Conservation (phyloP, 805 yeast genomes). For the Metschnikowia kofuensis region DNA sequence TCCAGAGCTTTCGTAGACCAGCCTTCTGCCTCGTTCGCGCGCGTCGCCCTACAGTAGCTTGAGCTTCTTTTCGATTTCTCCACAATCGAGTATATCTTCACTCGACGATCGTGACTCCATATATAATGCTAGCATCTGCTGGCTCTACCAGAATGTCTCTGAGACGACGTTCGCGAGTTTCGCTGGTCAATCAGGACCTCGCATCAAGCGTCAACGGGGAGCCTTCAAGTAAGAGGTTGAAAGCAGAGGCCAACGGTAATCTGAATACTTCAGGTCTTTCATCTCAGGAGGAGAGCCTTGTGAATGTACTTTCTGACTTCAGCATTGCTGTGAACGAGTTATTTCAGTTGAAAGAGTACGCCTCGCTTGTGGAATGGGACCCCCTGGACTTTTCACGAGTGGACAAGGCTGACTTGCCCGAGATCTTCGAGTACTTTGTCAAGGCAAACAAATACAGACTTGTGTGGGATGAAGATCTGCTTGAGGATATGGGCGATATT, state of each 20-base stretch:
- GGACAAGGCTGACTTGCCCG: constrained; percentile 28
- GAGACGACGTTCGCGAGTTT: constrained; percentile 5
- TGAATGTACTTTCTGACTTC: constrained; percentile 44
- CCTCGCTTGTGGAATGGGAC: constrained; percentile 60
- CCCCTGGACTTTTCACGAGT: constrained; percentile 42
- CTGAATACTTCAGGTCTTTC: neutral
- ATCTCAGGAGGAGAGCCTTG: constrained; percentile 15
- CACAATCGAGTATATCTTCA: neutral
- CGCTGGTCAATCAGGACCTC: neutral
- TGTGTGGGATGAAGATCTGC: constrained; percentile 31
- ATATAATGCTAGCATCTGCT: constrained; percentile 9
- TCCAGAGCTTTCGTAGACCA: neutral
- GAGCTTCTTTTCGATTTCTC: neutral
- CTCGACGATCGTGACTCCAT: neutral
- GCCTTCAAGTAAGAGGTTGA: constrained; percentile 6
- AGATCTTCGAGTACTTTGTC: constrained; percentile 30
- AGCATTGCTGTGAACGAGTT: constrained; percentile 55
- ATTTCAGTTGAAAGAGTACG: constrained; percentile 60
- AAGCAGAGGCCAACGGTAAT: constrained; percentile 4
- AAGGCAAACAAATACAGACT: constrained; percentile 26
- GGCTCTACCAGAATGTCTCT: constrained; percentile 1
- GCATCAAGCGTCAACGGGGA: neutral
- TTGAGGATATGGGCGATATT: constrained; percentile 23
- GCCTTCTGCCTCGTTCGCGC: neutral
- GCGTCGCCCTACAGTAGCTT: neutral